Base-by-base conservation (phyloP, 2,329 filamentous ascomycete genomes). In the Cercospora brassicicola region DNA sequence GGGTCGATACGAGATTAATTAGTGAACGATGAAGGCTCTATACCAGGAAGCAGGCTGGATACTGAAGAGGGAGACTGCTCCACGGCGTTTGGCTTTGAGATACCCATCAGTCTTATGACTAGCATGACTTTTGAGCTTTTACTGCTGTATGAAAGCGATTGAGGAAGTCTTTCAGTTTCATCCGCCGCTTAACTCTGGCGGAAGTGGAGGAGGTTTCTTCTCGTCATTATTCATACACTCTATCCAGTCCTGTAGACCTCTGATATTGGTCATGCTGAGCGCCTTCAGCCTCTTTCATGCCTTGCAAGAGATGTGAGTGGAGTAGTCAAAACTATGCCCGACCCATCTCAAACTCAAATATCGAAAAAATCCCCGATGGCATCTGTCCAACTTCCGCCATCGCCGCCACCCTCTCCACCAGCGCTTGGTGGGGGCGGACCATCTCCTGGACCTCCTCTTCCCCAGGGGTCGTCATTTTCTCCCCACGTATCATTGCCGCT, bases 401-500 rank as follows among this genome's bases (percentile, higher is more conserved):
- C 59, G 30, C 64, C 68, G 45, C 64, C 64, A 42, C 74, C 77
- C 20, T 73, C 79, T 33, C 72, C 78, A 20, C 73, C 73, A 63
- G 71, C 76, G 56, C 73, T 71, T 31, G 73, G 76, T 65, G 79
- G 75, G 36, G 73, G 68, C 6, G 75, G 71, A 26, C 73, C 74
- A 26, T 73, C 74, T 6, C 79, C 78, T 75, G 78, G 78, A n/a
- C 78, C 78, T 33, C 72, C 74, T 23, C 68, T 57, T 15, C 75
- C 71, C 78, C 75, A 78, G 15, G 69, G 72, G 65, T 76, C 73
- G n/a, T 77, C 59, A 31, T 70, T 68, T 39, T 74, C 72, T 15
- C 71, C 72, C 73, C 75, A 76, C n/a, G 71, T 69, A 30, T 73
- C 70, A 39, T 76, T 70, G n/a, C 70, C 57, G 2, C 65, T 67